Base-by-base conservation (phyloP, 83 land plant species). In the Diphasiastrum complanatum region DNA sequence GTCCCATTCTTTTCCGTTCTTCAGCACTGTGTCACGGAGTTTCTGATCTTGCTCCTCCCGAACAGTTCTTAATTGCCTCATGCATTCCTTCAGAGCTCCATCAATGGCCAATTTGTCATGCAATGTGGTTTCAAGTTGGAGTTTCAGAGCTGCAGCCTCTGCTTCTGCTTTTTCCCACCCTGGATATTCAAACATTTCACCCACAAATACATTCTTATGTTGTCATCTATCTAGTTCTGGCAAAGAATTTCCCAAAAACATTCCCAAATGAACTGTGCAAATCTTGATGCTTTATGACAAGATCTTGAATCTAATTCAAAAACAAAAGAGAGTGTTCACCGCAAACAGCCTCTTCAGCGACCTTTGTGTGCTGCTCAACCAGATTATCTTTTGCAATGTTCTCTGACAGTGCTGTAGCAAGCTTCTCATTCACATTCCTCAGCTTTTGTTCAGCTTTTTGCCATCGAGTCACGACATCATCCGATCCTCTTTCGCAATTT, bases 41-140 rank as follows among this genome's bases (percentile, higher is more conserved):
- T 30, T 54, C 25, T 54, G 58, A 28, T 54, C 58, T 54, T 54
- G 58, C 5, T 54, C 58, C 33, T 54, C 58, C 25, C 33, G 4
- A 3, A 30, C 33, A 26, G 14, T 28, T 30, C 58, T 28, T 11
- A 30, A 28, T 30, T 54, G 58, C 10, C 33, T 22, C 33, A 25
- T 30, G 33, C 58, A 54, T 18, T 54, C 58, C 58, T 54, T 54
- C 25, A 54, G 33, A 22, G 58, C 58, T 25, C 6, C 33, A 54
- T 54, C 58, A 5, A 54, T 54, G 58, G 6, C 33, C 4, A n/a
- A 54, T n/a, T n/a, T n/a, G n/a, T n/a, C n/a, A n/a, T n/a, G n/a
- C n/a, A n/a, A n/a, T n/a, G n/a, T n/a, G n/a, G n/a, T n/a, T n/a
- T n/a, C n/a, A n/a, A n/a, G n/a, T n/a, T n/a, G n/a, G n/a, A n/a